Percentiles rank a stretch among this genome's conserved stretches.
phyloP scores from a whole-genome alignment of 352 stramenopile genomes.

The Phytophthora pinifolia region DNA sequence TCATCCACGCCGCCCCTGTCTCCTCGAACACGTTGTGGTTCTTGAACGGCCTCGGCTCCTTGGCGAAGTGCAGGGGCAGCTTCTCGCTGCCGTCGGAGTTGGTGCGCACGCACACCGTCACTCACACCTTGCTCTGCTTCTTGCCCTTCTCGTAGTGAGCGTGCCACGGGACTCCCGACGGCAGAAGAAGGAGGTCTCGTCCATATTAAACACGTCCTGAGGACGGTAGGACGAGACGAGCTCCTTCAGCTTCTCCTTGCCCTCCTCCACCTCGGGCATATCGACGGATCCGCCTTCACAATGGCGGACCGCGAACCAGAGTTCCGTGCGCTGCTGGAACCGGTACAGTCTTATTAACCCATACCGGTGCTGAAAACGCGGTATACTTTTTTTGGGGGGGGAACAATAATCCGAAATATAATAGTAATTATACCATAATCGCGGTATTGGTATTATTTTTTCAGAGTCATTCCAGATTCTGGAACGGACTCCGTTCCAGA shows the following conservation, averaged over 20 bases:
- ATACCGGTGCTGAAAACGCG: too few relatives aligned
- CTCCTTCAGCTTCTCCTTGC: neutral
- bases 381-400: too few relatives aligned
- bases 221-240: neutral
- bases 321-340: conserved; percentile 7
- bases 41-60: conserved; percentile 11
- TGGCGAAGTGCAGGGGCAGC: conserved; percentile 12
- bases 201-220: conserved; percentile 21
- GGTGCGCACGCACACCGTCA: conserved; percentile 12
- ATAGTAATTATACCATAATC: too few relatives aligned
- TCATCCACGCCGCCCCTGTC: conserved; percentile 20
- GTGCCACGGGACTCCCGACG: conserved; percentile 6
- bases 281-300: conserved; percentile 10
- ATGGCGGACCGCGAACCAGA: conserved; percentile 3
- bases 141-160: conserved; percentile 6
- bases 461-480: too few relatives aligned
- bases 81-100: conserved; percentile 16
- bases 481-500: too few relatives aligned
- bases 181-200: conserved; percentile 18
- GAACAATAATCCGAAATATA: too few relatives aligned
- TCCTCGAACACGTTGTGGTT: conserved; percentile 2
- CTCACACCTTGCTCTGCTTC: conserved; percentile 14
- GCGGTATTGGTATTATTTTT: too few relatives aligned
- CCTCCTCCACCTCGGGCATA: neutral
- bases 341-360: too few relatives aligned